Evolutionary conservation across 108 stramenopile species (phyloP), one percentile per base, ranked within the genome.

Genomic region (Cyclotella sp.): DNA sequence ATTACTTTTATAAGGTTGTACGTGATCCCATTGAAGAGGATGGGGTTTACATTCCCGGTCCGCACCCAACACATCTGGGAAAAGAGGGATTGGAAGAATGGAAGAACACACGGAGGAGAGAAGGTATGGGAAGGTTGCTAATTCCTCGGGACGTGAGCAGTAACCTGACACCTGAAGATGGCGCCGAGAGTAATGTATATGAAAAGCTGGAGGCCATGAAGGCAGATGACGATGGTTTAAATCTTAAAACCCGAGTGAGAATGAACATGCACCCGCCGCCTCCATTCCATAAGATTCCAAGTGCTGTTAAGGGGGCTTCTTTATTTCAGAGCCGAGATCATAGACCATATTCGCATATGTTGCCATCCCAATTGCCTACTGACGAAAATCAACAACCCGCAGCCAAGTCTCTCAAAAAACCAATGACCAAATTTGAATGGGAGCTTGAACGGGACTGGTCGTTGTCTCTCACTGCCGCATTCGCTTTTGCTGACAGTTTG

Each of bases 401-500:
- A 61, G 55, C 62, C 55, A 44, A 51, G 53, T 24, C 55, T 12
- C 4, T 22, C 62, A 83, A 30, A 46, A 83, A 79, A 79, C 58
- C 63, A 64, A 85, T 61, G 80, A 74, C 90, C 27, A 93, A 93
- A 54, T 64, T 86, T 43, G 90, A 91, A 34, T 84, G 86, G 49
- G 90, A 93, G 47, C 65, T 74, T n/a, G 89, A 89, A 59, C 81
- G 86, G 54, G 85, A 91, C 52, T 94, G 87, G 85, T 89, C 88
- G 18, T 63, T 83, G 15, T 77, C 89, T 3, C 84, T 94, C 41
- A 89, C 90, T 16, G 87, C 91, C 8, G 94, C 94, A 12, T 89
- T 95, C 84, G 86, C 94, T 27, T 95, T 95, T 83, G 90, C 90
- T 14, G 94, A 93, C 53, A 89, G 88, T 30, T 69, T 95, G 51